phyloP scores from a whole-genome alignment of 1,139 yeast genomes.

The Suhomyces maxii region DNA sequence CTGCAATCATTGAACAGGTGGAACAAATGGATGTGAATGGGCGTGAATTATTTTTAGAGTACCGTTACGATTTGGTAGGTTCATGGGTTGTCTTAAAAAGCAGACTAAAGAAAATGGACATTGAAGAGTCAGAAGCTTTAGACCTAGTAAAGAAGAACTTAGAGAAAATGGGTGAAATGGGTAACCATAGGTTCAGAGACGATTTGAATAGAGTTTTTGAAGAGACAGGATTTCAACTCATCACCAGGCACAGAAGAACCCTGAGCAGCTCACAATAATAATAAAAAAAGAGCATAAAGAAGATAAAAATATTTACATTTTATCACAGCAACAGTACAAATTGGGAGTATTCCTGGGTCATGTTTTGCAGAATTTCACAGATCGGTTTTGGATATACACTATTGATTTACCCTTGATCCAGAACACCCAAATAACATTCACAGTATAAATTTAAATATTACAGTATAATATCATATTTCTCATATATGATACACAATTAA shows the following conservation, averaged over 20 bases:
- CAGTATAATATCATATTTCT: no score
- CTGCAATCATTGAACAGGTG: constrained; percentile 10
- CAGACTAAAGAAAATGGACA: constrained; percentile 6
- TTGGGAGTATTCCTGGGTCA: no score
- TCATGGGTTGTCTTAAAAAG: constrained; percentile 25
- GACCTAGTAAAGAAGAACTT: neutral
- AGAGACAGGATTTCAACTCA: neutral
- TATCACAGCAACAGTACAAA: no score
- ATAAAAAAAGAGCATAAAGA: neutral
- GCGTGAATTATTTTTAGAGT: constrained; percentile 23
- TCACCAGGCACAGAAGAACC: neutral
- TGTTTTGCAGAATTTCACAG: no score
- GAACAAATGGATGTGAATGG: constrained; percentile 16
- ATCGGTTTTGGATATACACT: no score
- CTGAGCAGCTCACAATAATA: neutral
- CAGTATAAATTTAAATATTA: no score
- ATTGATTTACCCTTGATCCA: no score
- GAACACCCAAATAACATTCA: no score
- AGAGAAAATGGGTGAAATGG: neutral
- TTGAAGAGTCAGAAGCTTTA: constrained; percentile 4
- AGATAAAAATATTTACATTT: no score
- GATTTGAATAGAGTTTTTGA: neutral
- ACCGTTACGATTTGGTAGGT: constrained; percentile 36
- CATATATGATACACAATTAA: no score
- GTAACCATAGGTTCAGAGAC: neutral